Percentiles rank a stretch among this genome's conserved stretches.
These are phyloP conservation scores for Cryptococcus jaspeensis DNA, from an alignment of 1,284 basidiomycete genomes.

Conservation along the genomic window DNA sequence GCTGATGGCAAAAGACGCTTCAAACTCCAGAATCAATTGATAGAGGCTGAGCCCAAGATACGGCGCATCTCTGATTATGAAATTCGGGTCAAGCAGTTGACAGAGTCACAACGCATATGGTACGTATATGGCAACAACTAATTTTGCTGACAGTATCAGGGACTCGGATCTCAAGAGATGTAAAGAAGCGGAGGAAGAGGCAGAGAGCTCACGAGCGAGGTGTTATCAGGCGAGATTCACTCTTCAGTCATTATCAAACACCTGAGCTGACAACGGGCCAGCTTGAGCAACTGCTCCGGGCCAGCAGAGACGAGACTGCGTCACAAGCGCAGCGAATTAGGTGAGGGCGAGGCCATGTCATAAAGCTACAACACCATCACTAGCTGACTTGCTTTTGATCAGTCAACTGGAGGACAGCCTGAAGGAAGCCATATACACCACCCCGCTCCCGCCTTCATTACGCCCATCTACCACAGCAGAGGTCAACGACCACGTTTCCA, in stretches of 20 bases:
- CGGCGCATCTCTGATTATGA: slow-evolving; percentile 45
- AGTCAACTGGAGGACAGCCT: no score
- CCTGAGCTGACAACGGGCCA: neutral
- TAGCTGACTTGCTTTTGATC: neutral
- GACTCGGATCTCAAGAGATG: slow-evolving; percentile 30
- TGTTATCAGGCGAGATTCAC: slow-evolving; percentile 25
- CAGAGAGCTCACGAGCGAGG: slow-evolving; percentile 13
- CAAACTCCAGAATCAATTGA: slow-evolving; percentile 39
- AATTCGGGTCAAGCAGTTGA: slow-evolving; percentile 43
- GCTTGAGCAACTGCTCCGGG: slow-evolving; percentile 12
- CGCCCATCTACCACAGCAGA: neutral
- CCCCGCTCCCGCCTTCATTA: no score
- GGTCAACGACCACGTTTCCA: neutral
- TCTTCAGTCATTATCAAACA: no score
- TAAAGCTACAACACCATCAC: no score
- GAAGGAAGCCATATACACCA: no score
- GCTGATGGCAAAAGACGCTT: slow-evolving; percentile 28
- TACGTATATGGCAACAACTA: slow-evolving; percentile 11
- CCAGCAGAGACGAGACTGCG: slow-evolving; percentile 8
- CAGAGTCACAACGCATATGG: slow-evolving; percentile 40
- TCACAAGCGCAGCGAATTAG: slow-evolving; percentile 1
- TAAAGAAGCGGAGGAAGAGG: slow-evolving; percentile 28
- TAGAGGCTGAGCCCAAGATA: slow-evolving; percentile 40
- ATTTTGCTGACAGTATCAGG: slow-evolving; percentile 16
- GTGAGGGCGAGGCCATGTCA: no score